Base-by-base conservation (phyloP, 2,329 filamentous ascomycete genomes). In the Metarhizium guizhouense region DNA sequence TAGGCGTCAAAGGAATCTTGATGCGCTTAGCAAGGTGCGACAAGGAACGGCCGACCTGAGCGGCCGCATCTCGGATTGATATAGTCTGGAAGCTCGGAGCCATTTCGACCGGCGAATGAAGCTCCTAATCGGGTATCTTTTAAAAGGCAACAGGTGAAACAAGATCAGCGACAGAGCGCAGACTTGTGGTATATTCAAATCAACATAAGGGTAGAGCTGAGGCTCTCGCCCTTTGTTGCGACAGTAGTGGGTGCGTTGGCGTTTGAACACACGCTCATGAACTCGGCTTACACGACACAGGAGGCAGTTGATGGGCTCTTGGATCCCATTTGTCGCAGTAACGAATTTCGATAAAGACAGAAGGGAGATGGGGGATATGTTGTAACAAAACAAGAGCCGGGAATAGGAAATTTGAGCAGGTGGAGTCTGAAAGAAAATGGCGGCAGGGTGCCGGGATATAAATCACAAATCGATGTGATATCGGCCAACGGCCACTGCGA, bases 1-100 rank as follows among this genome's bases (percentile, higher is more conserved):
- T 79, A 2, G 82, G 68, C 20, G 79, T 83, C 53, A 84, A 71
- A 2, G 82, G 81, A 57, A 86, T 85, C 51, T 76, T 65, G 64
- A 86, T 84, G 57, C 83, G 79, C 63, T 78, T 82, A 52, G 70
- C 67, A 36, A 83, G 69, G 13, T 70, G 63, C 8, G 67, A 68
- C 30, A 76, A 55, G 16, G 67, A 64, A 42, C 59, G 63, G 38
- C 71, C 62, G 40, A 71, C 70, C 47, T 66, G 68, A 38, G 65
- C 66, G 57, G 67, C 63, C 53, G 65, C 62, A 51, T 65, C 63
- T 51, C 65, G 64, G 43, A 75, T 59, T 36, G 36, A 47, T 53
- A 63, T 61, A 47, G 67, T 60, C 58, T 66, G 62, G 51, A 66
- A 56, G 51, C 67, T 66, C 56, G 70, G 66, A 63, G 72, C 70